Base-by-base conservation (phyloP, 2,329 filamentous ascomycete species). In the Sordariomycetes sp. region DNA sequence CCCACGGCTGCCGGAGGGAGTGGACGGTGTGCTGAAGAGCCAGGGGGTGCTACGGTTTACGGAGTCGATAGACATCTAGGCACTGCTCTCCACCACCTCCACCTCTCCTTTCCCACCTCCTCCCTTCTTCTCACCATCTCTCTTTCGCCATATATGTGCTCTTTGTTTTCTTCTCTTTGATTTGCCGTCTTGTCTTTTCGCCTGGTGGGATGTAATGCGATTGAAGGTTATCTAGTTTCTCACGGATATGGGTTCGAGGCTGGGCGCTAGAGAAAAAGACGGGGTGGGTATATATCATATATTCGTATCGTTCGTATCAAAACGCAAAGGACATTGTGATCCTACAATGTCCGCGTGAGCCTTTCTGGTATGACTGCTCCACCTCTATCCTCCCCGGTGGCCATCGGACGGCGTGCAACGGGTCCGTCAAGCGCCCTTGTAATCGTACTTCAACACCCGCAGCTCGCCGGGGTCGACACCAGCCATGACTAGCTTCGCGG, bases 1-100 rank as follows among this genome's bases (percentile, higher is more conserved):
- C 66, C 74, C 78, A 54, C 75, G 81, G 62, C 76, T 89, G 65
- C 87, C 88, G 1, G 84, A 90, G 61, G 90, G 90, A 0, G 85
- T 96, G 45, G 94, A 97, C 68, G 92, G 94, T 10, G 79, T 95
- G 60, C 74, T 97, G 67, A 90, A 85, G 72, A 82, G 80, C 54
- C 90, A 95, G 67, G 94, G 92, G 12, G 87, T 97, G 62, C 73
- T 99, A 69, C 81, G 88, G 63, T 99, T 99, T 70, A 95, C 92
- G 68, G 91, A 96, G 71, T 90, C 86, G 61, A 90, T 97, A 75
- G 87, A 91, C 66, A 77, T 82, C 69, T 82, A 74, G 70, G 63
- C 55, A 52, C 10, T n/a, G 12, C 22, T 24, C 8, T 50, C 3
- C 13, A 8, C n/a, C 22, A 3, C 7, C 45, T 10, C 45, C 7